Evolutionary conservation across 2,329 filamentous ascomycete genomes (phyloP).

Genomic region (Colletotrichum incanum): DNA sequence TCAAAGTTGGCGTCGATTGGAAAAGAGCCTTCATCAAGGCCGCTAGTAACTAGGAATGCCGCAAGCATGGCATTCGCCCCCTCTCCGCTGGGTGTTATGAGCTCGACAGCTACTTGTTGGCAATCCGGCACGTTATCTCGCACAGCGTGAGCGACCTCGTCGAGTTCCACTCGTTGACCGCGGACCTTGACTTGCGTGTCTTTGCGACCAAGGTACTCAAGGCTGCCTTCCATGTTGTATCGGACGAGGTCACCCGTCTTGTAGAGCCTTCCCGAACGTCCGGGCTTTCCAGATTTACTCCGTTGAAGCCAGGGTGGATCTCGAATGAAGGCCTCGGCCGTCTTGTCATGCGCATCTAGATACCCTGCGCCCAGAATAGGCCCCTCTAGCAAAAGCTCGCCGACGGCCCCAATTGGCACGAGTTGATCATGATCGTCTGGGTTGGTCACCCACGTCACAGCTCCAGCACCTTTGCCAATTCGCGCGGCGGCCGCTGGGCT

Average conservation of each 20-base stretch:
- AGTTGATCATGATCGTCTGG: constrained; percentile 47
- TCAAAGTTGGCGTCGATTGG: background rate
- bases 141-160: constrained; percentile 57
- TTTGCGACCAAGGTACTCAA: constrained; percentile 43
- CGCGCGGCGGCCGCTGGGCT: background rate
- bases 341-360: constrained; percentile 44
- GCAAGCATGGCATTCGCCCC: background rate
- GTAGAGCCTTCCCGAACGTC: constrained; percentile 50
- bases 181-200: background rate
- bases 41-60: background rate
- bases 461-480: constrained; percentile 42
- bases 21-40: background rate
- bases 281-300: constrained; percentile 44
- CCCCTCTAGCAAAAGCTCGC: constrained; percentile 26
- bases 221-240: constrained; percentile 48
- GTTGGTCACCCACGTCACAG: constrained; percentile 50
- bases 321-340: constrained; percentile 44
- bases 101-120: background rate
- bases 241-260: constrained; percentile 60
- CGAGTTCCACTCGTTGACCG: constrained; percentile 16
- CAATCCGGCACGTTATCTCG: background rate
- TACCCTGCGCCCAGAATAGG: constrained; percentile 30
- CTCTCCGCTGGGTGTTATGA: background rate
- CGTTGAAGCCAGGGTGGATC: background rate
- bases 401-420: constrained; percentile 47